Conservation (phyloP, 768 basidiomycete species). For the Naematelia encephala region DNA sequence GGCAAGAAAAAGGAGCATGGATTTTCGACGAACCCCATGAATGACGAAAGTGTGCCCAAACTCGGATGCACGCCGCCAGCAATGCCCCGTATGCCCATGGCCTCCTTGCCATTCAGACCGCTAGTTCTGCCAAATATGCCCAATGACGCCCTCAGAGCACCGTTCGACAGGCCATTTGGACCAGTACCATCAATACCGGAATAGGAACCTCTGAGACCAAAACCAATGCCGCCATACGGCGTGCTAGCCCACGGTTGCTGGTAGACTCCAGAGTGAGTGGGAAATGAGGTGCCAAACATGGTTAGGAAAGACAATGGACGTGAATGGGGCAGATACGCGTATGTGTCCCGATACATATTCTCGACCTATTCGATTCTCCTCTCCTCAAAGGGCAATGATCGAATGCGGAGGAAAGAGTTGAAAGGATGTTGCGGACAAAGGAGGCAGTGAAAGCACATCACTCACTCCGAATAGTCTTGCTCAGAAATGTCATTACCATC, state of each 20-base stretch:
- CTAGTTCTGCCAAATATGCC: too few species aligned
- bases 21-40: too few species aligned
- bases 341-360: background rate
- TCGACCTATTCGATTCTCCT: background rate
- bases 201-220: conserved; percentile 16
- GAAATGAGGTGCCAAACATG: background rate
- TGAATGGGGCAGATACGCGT: too few species aligned
- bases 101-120: too few species aligned
- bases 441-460: background rate
- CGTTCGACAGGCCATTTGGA: too few species aligned
- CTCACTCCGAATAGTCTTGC: background rate
- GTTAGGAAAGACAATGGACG: background rate
- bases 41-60: too few species aligned
- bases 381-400: background rate
- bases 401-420: background rate
- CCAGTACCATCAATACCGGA: too few species aligned
- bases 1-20: conserved; percentile 6
- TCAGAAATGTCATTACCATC: background rate
- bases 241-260: background rate
- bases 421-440: background rate
- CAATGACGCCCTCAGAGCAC: too few species aligned
- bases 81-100: too few species aligned
- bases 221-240: conserved; percentile 13
- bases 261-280: background rate
- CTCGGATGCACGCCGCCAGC: too few species aligned